Evolutionary conservation across 805 yeast genomes (phyloP).

Genomic region (Schwanniomyces vanrijiae): DNA sequence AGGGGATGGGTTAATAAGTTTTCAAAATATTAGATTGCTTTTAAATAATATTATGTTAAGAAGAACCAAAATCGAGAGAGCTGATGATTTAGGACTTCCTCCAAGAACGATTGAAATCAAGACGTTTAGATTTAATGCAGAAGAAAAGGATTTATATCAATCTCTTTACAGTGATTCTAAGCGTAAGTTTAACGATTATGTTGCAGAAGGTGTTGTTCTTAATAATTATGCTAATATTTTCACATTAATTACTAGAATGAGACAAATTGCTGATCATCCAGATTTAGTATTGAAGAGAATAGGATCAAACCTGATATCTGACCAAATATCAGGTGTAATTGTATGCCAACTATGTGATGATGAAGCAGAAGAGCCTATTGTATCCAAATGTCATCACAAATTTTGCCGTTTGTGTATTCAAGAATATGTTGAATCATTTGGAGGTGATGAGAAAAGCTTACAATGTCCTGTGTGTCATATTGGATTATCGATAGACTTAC

Average conservation of each 20-base stretch:
- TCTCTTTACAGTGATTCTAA: conserved; percentile 84
- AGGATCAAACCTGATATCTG: conserved; percentile 35
- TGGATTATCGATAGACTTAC: conserved; percentile 83
- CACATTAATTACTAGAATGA: conserved; percentile 93
- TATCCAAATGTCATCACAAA: conserved; percentile 88
- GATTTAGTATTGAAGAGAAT: conserved; percentile 83
- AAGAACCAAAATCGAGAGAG: conserved; percentile 93
- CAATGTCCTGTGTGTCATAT: conserved; percentile 97
- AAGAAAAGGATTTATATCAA: conserved; percentile 89
- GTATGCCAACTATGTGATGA: conserved; percentile 95
- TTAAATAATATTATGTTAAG: conserved; percentile 84
- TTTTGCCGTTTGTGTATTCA: conserved; percentile 91
- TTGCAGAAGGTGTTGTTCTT: conserved; percentile 93
- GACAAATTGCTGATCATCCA: conserved; percentile 98
- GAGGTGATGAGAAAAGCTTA: conserved; percentile 57
- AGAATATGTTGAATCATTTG: conserved; percentile 83
- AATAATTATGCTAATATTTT: conserved; percentile 97
- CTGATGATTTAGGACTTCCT: conserved; percentile 96
- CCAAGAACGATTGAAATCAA: conserved; percentile 92
- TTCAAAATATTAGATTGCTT: conserved; percentile 71
- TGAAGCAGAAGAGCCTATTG: conserved; percentile 97
- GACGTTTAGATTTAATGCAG: conserved; percentile 85
- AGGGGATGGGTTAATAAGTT: conserved; percentile 79
- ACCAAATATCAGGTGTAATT: conserved; percentile 51
- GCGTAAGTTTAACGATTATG: conserved; percentile 87